These are phyloP conservation scores for Nannizziopsis arthrosporioides DNA, from an alignment of 2,329 filamentous ascomycete genomes.

Conservation along the genomic window DNA sequence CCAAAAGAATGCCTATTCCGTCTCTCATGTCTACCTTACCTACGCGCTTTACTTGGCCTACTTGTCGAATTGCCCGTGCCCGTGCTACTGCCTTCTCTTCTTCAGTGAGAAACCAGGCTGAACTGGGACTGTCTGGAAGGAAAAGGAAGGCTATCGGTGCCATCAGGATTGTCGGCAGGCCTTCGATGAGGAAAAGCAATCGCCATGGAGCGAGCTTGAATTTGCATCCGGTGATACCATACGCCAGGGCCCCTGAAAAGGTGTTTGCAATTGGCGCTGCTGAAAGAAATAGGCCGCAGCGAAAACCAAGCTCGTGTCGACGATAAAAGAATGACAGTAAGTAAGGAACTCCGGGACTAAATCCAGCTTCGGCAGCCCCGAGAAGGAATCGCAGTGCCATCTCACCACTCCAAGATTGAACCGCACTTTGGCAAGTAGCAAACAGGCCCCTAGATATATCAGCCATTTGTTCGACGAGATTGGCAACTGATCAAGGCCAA, in stretches of 20 bases:
- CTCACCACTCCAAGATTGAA: conserved; percentile 35
- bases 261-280: conserved; percentile 61
- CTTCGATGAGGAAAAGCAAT: conserved; percentile 54
- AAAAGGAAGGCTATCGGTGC: conserved; percentile 45
- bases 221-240: conserved; percentile 51
- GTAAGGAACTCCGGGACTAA: conserved; percentile 38
- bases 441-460: conserved; percentile 34
- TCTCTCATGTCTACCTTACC: conserved; percentile 38
- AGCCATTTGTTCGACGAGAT: neutral
- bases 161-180: conserved; percentile 47
- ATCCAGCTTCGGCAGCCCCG: conserved; percentile 37
- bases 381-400: conserved; percentile 42
- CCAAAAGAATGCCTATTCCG: conserved; percentile 35
- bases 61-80: conserved; percentile 43
- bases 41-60: conserved; percentile 36
- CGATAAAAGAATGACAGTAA: conserved; percentile 49
- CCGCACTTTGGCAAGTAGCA: conserved; percentile 37
- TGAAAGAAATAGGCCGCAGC: conserved; percentile 45
- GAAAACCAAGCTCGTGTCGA: conserved; percentile 44
- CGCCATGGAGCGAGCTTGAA: conserved; percentile 51
- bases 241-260: conserved; percentile 60
- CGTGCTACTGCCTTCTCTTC: conserved; percentile 49
- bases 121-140: conserved; percentile 42
- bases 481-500: conserved; percentile 17
- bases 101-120: conserved; percentile 44